Base-by-base conservation (phyloP, 139 green algal genomes). In the Closterium sp. region DNA sequence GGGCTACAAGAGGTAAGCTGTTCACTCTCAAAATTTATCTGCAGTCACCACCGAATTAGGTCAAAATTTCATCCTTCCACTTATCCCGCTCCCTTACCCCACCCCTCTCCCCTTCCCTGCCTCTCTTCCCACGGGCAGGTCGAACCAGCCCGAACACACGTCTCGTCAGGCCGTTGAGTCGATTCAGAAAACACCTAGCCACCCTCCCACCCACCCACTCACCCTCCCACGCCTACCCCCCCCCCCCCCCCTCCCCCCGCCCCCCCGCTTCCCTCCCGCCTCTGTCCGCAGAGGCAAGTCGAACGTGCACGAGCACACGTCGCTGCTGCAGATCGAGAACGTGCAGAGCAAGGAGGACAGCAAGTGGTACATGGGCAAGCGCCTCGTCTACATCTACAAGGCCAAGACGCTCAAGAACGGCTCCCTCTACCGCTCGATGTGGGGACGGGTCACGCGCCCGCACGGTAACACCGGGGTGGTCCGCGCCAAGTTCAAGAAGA, bases 311-410 rank as follows among this genome's bases (percentile, higher is more conserved):
- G 84, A 91, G 10, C 33, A 34, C 81, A 93, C 89, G n/a, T 94
- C 92, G 0, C 95, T 99, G 76, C 94, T 99, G 85, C 97, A 98
- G 95, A 96, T 99, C 69, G 96, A 99, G 88, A 97, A 97, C 89
- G 98, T 99, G 84, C 94, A 95, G 32, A 96, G 93, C 91, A 97
- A 97, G 94, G 94, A 95, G 31, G 98, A 99, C 96, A 95, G 93
- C n/a, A 95, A 97, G 32, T 99, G 98, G 94, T 99, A 99, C 96
- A 91, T 98, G 84, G 98, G 98, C 95, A 99, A 99, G 96, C 96
- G 96, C 87, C 91, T 99, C 36, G 98, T 98, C n/a, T 99, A 98
- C 95, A 95, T 99, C 43, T 99, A 99, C 97, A 99, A 99, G 97
- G 98, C 97, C 28, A 98, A 98, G 96, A 99, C 97, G n/a, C 91